These are phyloP conservation scores for Dendrobium huoshanense DNA, from an alignment of 106 monocot genomes.

Conservation along the genomic window DNA sequence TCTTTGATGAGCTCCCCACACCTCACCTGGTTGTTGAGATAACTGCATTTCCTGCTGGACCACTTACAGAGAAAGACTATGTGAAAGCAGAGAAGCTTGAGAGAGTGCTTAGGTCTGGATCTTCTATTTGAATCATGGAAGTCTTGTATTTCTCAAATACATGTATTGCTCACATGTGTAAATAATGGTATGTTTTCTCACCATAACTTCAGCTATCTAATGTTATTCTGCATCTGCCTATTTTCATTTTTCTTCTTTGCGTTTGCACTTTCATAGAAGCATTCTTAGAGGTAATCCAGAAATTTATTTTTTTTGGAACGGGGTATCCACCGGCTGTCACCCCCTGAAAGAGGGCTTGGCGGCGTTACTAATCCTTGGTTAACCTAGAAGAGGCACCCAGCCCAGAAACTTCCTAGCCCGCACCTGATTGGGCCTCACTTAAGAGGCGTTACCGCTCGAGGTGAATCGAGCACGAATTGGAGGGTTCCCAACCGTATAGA, in stretches of 20 bases:
- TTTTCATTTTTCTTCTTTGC: background rate
- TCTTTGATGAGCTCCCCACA: slow-evolving; percentile 94
- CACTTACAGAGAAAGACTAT: slow-evolving; percentile 81
- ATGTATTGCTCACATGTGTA: background rate
- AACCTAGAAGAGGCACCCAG: too few relatives aligned
- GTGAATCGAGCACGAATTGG: too few relatives aligned
- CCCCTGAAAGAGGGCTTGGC: too few relatives aligned
- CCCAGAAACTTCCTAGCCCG: too few relatives aligned
- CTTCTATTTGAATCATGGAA: slow-evolving; percentile 53
- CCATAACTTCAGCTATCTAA: background rate
- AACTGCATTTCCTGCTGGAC: slow-evolving; percentile 90
- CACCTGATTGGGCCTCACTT: too few relatives aligned
- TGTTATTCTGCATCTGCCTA: background rate
- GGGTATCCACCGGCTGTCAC: too few relatives aligned
- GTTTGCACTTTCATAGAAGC: background rate
- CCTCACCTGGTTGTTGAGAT: slow-evolving; percentile 93
- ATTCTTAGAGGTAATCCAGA: too few relatives aligned
- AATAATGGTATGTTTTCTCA: background rate
- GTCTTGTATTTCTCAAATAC: slow-evolving; percentile 1
- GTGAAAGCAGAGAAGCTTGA: slow-evolving; percentile 90
- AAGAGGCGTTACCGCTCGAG: too few relatives aligned
- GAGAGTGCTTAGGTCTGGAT: slow-evolving; percentile 68
- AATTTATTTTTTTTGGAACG: too few relatives aligned
- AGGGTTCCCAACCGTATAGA: too few relatives aligned
- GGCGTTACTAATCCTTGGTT: too few relatives aligned